Base-by-base conservation (phyloP, 805 yeast species). In the Lipomyces kockii region DNA sequence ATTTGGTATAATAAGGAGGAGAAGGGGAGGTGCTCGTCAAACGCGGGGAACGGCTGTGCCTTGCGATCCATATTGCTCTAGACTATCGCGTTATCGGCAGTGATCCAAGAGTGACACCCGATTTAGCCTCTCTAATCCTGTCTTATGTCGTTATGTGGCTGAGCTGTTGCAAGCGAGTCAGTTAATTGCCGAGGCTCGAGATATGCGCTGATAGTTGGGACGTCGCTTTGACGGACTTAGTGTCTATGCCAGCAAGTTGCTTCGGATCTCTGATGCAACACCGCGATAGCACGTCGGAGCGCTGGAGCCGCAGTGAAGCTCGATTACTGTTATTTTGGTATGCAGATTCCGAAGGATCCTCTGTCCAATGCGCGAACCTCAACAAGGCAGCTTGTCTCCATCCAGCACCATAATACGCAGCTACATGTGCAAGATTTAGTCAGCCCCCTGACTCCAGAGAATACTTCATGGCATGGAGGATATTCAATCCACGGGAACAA, bases 1-100 rank as follows among this genome's bases (percentile, higher is more conserved):
- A 76, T 70, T 32, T 64, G 71, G 63, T 65, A 69, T 27, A 75
- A 68, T 37, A 75, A 64, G 22, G 75, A 68, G 14, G 70, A 73
- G 58, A 74, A 73, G 25, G 71, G 69, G 68, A 73, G 58, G n/a
- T 61, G 37, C 4, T 62, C 63, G 20, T 70, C 74, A 51, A 75
- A 66, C 5, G 60, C 56, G 3, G 77, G 76, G 34, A 73, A 73
- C 35, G 72, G 72, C 66, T 69, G 72, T 4, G 72, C 72, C 53
- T 64, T 63, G 25, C 72, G 64, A 22, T 69, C 72, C 63, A 61
- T 67, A 9, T 3, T 11, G 8, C 55, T 25, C 49, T n/a, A n/a
- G 14, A 43, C 8, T 43, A 43, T 17, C 12, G 39, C 39, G 39
- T 37, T 37, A 37, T 37, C 49, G 49, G 22, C 14, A n/a, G 49